Conservation (phyloP, 2,329 filamentous ascomycete genomes). For the Exophiala oligosperma region DNA sequence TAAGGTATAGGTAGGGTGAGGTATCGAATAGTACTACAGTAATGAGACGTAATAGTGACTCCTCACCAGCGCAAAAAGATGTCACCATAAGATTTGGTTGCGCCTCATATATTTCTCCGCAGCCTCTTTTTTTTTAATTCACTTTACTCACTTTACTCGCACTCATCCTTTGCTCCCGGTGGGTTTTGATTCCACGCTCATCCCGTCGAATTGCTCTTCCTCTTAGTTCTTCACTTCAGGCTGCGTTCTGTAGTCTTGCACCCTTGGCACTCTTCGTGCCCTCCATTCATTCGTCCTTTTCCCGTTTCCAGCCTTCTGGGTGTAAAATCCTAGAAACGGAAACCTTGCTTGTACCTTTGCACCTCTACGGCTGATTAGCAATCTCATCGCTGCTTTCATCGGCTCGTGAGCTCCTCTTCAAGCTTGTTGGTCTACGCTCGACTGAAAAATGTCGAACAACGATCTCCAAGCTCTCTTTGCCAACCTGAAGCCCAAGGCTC, state of each 20-base stretch:
- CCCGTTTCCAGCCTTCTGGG: conserved; percentile 17
- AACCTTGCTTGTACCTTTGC: not conserved
- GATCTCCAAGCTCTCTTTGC: conserved; percentile 50
- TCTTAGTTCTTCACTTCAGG: not conserved
- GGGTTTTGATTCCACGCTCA: not conserved
- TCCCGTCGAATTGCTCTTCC: not conserved
- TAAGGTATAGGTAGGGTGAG: not conserved
- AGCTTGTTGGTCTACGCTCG: conserved; percentile 14
- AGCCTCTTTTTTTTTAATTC: not conserved
- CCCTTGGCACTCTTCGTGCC: conserved; percentile 8
- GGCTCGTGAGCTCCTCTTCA: not conserved
- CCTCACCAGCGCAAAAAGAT: not conserved
- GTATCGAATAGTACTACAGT: not conserved
- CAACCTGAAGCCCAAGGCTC: conserved; percentile 44
- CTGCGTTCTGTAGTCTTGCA: not conserved
- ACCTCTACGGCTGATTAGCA: not conserved
- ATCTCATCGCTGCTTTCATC: not conserved
- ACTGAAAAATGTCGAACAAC: conserved; percentile 47
- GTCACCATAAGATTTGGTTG: not conserved
- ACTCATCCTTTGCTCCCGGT: not conserved
- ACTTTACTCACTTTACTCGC: not conserved
- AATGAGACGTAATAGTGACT: not conserved
- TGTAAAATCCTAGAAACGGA: conserved; percentile 21
- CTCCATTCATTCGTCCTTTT: conserved; percentile 18
- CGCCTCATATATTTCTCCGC: not conserved